A percentile compares a stretch with the other conserved stretches of the same genome.
Evolutionary conservation across 805 yeast species (phyloP).

Genomic region (Yueomyces sinensis): DNA sequence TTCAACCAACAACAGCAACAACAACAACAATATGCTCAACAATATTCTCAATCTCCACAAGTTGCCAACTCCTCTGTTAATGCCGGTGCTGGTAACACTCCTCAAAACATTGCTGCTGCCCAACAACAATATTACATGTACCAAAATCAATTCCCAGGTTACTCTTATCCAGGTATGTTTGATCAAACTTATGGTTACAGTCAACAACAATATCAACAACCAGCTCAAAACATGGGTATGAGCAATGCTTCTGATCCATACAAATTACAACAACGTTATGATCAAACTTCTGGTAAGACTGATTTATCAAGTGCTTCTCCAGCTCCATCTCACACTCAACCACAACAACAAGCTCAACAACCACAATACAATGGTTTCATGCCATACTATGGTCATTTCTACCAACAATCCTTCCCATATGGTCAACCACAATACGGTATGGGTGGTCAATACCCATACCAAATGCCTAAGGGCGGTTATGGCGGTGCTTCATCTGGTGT

Average conservation of each 20-base stretch:
- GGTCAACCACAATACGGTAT: constrained; percentile 25
- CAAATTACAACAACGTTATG: constrained; percentile 14
- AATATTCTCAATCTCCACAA: constrained; percentile 12
- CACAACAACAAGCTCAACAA: constrained; percentile 12
- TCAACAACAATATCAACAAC: constrained; percentile 18
- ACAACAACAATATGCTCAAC: constrained; percentile 10
- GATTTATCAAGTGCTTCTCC: constrained; percentile 8
- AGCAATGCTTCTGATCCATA: constrained; percentile 8
- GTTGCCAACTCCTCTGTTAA: constrained; percentile 8
- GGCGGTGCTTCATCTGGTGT: no score
- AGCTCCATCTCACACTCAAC: constrained; percentile 10
- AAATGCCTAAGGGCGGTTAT: constrained; percentile 19
- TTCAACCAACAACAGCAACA: constrained; percentile 15
- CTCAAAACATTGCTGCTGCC: constrained; percentile 16
- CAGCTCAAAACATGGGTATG: constrained; percentile 2
- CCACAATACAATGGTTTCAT: constrained; percentile 21
- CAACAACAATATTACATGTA: constrained; percentile 26
- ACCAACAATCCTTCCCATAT: constrained; percentile 25
- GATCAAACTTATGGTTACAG: constrained; percentile 22
- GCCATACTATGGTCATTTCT: constrained; percentile 25
- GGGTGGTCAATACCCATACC: constrained; percentile 23
- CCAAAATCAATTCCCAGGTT: constrained; percentile 26
- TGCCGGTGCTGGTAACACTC: constrained; percentile 1
- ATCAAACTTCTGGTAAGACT: constrained; percentile 15
- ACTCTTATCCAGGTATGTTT: constrained; percentile 25